Base-by-base conservation (phyloP, 202 grass and related monocot genomes). In the Tripidium arundinaceum region DNA sequence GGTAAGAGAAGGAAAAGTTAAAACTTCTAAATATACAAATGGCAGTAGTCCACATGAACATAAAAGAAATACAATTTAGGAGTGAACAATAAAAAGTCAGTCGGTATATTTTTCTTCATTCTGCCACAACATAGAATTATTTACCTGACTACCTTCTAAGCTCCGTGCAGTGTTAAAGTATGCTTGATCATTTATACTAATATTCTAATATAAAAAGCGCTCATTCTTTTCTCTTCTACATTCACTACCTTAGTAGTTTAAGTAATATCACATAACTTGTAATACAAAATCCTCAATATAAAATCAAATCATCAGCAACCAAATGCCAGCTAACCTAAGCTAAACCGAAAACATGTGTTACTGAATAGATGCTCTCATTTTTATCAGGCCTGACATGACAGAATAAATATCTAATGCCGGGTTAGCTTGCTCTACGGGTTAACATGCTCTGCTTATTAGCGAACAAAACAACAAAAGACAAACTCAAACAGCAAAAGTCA, bases 21-120 rank as follows among this genome's bases (percentile, higher is more conserved):
- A 64, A 66, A 70, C 14, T 40, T 49, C 74, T 28, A 25, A 59
- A 52, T 52, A 26, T 16, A 26, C 43, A 87, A 64, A 81, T 75
- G 19, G 34, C 3, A 55, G 28, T 62, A 45, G 42, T 76, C 26
- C 52, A 70, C 9, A 69, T 26, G 14, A 62, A 84, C 29, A 74
- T 24, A 74, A 61, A 72, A 45, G 28, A 13, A 59, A 36, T 13
- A 46, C 38, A 46, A 7, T 9, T 46, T 66, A 0, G 6, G 21
- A 49, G 28, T 19, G 52, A 50, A 62, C 3, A 26, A 74, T 18
- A 24, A 33, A 68, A 74, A 10, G 5, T 4, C 11, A 65, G n/a
- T n/a, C n/a, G n/a, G 36, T 24, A 83, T 66, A 47, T 2, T 59
- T 3, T 40, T 2, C 21, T 77, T 6, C n/a, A n/a, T 49, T 68